Percentiles rank a stretch among this genome's conserved stretches.
phyloP scores from a whole-genome alignment of 805 yeast species.

The Teunomyces pallodes region DNA sequence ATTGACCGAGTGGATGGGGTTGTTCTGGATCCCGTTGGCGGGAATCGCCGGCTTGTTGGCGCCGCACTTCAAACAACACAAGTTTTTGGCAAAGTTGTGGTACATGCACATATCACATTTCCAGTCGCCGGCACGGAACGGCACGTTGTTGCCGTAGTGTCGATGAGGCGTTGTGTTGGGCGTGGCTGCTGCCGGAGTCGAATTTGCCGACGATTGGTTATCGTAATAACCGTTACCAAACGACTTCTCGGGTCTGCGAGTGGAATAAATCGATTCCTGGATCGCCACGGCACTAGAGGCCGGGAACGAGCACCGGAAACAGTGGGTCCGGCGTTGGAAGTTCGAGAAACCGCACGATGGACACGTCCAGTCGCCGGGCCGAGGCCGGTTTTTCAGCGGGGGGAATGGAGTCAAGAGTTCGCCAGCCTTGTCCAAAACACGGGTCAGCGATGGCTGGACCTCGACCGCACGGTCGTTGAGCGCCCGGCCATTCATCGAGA shows the following conservation, averaged over 20 bases:
- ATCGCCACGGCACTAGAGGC: conserved; percentile 69
- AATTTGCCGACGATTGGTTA: not conserved
- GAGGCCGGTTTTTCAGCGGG: conserved; percentile 76
- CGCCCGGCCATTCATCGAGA: conserved; percentile 75
- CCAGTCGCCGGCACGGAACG: conserved; percentile 97
- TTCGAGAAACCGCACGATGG: conserved; percentile 94
- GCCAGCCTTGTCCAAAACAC: conserved; percentile 76
- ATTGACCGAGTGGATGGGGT: conserved; percentile 32
- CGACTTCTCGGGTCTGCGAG: conserved; percentile 1
- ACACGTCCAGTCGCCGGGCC: conserved; percentile 99
- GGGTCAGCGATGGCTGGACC: conserved; percentile 80
- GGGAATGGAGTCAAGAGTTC: conserved; percentile 85
- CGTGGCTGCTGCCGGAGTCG: not conserved
- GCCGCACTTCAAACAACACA: conserved; percentile 85
- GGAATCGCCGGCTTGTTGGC: conserved; percentile 53
- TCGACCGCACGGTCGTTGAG: conserved; percentile 74
- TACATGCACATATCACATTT: conserved; percentile 84
- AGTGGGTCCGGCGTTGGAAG: conserved; percentile 90
- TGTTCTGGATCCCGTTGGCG: conserved; percentile 12
- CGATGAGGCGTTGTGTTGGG: conserved; percentile 9
- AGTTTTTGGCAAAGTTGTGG: conserved; percentile 90
- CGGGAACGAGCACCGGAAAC: conserved; percentile 90
- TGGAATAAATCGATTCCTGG: conserved; percentile 55
- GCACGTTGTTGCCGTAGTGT: conserved; percentile 54
- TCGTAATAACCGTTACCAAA: not conserved